Evolutionary conservation across 2,329 filamentous ascomycete genomes (phyloP).

Genomic region (Claviceps digitariae): DNA sequence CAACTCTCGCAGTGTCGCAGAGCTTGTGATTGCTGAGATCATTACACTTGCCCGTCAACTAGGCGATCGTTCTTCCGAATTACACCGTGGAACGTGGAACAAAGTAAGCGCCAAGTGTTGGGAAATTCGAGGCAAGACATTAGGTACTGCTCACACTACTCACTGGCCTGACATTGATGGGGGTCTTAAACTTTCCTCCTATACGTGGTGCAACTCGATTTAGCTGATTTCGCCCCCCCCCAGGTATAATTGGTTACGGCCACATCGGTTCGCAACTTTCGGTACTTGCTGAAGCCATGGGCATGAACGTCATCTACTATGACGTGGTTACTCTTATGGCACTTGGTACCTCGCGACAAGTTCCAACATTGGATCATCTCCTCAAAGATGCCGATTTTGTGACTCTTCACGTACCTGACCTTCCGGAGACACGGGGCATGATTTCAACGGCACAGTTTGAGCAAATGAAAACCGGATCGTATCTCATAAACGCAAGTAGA

Average conservation of each 20-base stretch:
- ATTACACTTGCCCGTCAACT: conserved; percentile 85
- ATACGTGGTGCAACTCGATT: background rate
- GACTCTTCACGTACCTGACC: conserved; percentile 85
- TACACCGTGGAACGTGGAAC: conserved; percentile 94
- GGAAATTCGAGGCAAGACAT: conserved; percentile 95
- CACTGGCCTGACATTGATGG: background rate
- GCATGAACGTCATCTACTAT: conserved; percentile 96
- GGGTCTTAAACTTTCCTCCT: background rate
- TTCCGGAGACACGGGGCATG: conserved; percentile 85
- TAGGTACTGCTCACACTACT: conserved; percentile 40
- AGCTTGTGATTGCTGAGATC: conserved; percentile 89
- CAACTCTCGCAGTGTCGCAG: conserved; percentile 93
- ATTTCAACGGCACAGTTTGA: conserved; percentile 68
- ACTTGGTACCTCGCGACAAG: conserved; percentile 75
- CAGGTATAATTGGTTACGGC: conserved; percentile 86
- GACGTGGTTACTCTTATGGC: conserved; percentile 92
- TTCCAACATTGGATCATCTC: conserved; percentile 62
- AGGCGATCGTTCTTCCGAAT: conserved; percentile 81
- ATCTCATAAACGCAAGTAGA: conserved; percentile 91
- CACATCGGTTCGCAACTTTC: conserved; percentile 95
- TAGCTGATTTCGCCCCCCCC: background rate
- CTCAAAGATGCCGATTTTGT: conserved; percentile 79
- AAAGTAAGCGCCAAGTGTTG: conserved; percentile 95
- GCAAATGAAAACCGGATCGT: conserved; percentile 84
- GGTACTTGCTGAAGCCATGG: conserved; percentile 92